Base-by-base conservation (phyloP, 768 basidiomycete genomes). In the Cystobasidium onofrii region DNA sequence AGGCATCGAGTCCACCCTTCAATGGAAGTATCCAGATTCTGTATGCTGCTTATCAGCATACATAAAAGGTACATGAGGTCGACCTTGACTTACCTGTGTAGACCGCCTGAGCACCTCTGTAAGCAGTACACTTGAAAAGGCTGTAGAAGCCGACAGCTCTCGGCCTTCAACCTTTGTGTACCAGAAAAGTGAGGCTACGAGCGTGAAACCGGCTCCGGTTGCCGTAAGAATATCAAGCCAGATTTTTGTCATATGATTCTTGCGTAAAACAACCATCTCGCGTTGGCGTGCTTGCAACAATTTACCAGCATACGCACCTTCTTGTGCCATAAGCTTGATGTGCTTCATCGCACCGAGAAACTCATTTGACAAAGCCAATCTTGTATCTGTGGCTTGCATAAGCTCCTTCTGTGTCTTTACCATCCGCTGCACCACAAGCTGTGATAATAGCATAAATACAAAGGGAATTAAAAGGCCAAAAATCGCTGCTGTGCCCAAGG, bases 281-380 rank as follows among this genome's bases (percentile, higher is more conserved):
- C 9, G 13, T 23, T 63, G 13, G 13, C 62, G 62, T 6, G 62
- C 33, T 6, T n/a, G 18, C 18, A 36, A 12, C 9, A 63, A 10
- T 31, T 41, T 63, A 6, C 12, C 36, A 9, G 7, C 27, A 29
- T 63, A 63, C 17, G 62, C 12, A 9, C n/a, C 31, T 41, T 63
- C 62, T 9, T 33, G 36, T 15, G 1, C 60, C 65, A 75, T 71
- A 73, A 46, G 57, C 77, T 80, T 79, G 46, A 77, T 66, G 80
- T 83, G 82, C 1, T 81, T 73, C n/a, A 81, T 78, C 23, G 50
- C 62, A 75, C 76, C 70, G 78, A 83, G 64, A 76, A 81, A 60
- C 70, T 76, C 74, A 80, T 82, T 82, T 69, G 76, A 75, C 9
- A 79, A 34, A 0, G 63, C 50, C 13, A 79, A 74, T 29, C 78